Base-by-base conservation (phyloP, 352 stramenopile genomes). In the Peronosclerospora sorghi region DNA sequence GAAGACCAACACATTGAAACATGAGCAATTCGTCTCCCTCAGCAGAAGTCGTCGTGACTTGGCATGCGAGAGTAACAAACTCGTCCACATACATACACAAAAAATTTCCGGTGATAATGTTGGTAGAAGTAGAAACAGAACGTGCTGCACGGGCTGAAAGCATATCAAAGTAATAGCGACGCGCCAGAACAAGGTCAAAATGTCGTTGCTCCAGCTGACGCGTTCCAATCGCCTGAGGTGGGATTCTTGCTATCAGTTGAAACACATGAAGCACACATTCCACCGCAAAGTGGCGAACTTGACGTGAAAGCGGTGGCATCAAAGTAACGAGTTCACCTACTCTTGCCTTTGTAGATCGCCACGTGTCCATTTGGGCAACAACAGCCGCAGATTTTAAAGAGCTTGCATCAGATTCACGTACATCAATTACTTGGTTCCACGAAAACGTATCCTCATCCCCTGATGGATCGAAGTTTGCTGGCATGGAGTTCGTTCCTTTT, bases 41-140 rank as follows among this genome's bases (percentile, higher is more conserved):
- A 7, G 63, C 62, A 4, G 76, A 89, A 7, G 75, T 65, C 0
- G 76, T 88, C 8, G 76, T 62, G 8, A 81, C 72, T 24, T 93
- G 76, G 34, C 81, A 93, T 4, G 77, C 66, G 17, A 93, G 61
- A 0, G 81, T 90, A 13, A 93, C 68, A 43, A 93, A 85, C 64
- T 93, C 81, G 35, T 93, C 81, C 46, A 93, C 24, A 52, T 91
- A 93, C 74, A 93, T 84, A 39, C 74, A 83, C 12, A 93, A 38
- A 47, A 85, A 93, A 44, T 93, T 86, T 15, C 54, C 56, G 2
- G 49, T 28, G 28, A 12, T 54, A 9, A 30, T 46, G 5, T 55
- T 46, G 14, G 40, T 18, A 18, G 44, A 43, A 10, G 51, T 18
- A 18, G 44, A 43, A 10, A 51, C 20, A 19, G 52, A 32, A 35